These are phyloP conservation scores for Selenicereus undatus DNA, from an alignment of 148 eudicot species.

Conservation along the genomic window DNA sequence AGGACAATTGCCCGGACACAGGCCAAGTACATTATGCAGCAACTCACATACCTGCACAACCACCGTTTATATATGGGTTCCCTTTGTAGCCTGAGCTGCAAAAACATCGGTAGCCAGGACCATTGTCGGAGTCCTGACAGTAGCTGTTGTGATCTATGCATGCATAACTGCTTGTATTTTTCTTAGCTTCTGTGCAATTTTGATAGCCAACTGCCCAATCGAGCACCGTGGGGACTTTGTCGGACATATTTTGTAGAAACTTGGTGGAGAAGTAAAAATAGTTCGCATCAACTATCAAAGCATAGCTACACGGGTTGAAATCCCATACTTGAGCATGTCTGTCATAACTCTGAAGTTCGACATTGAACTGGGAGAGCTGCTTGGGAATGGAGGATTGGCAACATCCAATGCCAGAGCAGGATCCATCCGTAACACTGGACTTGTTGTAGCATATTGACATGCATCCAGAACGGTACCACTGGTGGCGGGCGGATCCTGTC, in stretches of 20 bases:
- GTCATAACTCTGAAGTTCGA: not conserved
- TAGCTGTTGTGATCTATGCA: not conserved
- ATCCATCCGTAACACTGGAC: not conserved
- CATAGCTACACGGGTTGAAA: conserved; percentile 8
- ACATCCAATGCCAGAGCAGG: conserved; percentile 4
- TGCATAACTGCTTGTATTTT: not conserved
- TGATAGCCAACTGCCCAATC: conserved; percentile 2
- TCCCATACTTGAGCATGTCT: not conserved
- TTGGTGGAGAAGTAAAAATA: not conserved
- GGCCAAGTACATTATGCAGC: not conserved
- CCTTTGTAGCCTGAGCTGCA: not conserved
- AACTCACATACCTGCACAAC: not conserved
- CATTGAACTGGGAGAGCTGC: not conserved
- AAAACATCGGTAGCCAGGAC: conserved; percentile 5
- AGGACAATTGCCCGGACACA: not conserved
- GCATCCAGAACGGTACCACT: not conserved
- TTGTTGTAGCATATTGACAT: not conserved
- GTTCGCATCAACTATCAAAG: not conserved
- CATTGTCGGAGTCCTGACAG: conserved; percentile 6
- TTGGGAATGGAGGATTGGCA: conserved; percentile 1
- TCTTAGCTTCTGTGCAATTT: not conserved
- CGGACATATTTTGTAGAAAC: not conserved
- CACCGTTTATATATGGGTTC: not conserved
- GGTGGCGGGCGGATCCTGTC: not conserved
- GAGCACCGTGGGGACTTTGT: not conserved